Percentiles rank a stretch among this genome's conserved stretches.
phyloP scores from a whole-genome alignment of 169 alveolate genomes.

The Cryptosporidium bovis region DNA sequence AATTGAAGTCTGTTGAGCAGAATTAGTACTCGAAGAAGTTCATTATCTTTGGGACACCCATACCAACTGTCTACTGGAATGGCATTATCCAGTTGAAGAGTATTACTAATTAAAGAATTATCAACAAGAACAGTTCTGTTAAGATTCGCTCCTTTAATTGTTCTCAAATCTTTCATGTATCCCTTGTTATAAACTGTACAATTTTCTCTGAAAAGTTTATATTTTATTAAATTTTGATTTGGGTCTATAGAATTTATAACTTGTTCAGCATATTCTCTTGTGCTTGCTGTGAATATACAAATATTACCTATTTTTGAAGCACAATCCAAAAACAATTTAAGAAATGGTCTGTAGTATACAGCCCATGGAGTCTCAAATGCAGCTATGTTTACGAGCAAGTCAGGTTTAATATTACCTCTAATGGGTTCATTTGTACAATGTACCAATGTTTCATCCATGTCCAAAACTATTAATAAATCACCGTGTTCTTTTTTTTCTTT shows the following conservation, averaged over 20 bases:
- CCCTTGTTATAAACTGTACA: constrained; percentile 79
- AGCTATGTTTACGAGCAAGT: constrained; percentile 77
- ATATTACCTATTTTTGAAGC: constrained; percentile 79
- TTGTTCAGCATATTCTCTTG: constrained; percentile 81
- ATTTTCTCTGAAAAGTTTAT: constrained; percentile 80
- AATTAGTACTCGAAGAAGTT: constrained; percentile 78
- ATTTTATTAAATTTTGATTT: constrained; percentile 55
- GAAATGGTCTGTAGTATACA: constrained; percentile 80
- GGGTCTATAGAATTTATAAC: constrained; percentile 81
- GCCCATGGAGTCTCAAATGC: constrained; percentile 76
- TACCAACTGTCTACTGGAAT: constrained; percentile 87
- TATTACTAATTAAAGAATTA: constrained; percentile 83
- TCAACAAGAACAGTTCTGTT: constrained; percentile 84
- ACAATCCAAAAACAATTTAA: constrained; percentile 77
- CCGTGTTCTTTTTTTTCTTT: not conserved
- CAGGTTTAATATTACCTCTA: constrained; percentile 75
- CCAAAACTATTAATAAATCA: constrained; percentile 78
- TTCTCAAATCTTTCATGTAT: constrained; percentile 83
- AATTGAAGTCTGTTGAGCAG: constrained; percentile 62
- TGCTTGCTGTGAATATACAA: constrained; percentile 82
- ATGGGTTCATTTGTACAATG: constrained; percentile 82
- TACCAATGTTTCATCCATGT: constrained; percentile 87
- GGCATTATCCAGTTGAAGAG: constrained; percentile 85
- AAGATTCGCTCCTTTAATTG: constrained; percentile 79
- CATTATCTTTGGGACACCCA: constrained; percentile 82